These are phyloP conservation scores for Cetraspora pellucida DNA, from an alignment of 192 early-diverging fungal species.

Conservation along the genomic window DNA sequence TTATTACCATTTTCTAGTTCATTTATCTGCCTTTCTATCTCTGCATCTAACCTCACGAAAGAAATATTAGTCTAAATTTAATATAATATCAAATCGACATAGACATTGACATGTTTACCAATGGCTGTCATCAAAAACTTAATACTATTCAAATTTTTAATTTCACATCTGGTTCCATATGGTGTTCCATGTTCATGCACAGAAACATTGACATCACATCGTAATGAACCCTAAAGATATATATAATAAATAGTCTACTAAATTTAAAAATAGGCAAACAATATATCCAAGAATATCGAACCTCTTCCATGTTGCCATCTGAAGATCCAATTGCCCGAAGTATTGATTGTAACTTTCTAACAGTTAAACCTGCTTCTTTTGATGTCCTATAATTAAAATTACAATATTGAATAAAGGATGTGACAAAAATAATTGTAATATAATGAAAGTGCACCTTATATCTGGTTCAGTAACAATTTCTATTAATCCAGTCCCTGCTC, in stretches of 20 bases:
- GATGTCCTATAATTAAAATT: slow-evolving; percentile 51
- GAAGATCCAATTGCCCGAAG: slow-evolving; percentile 73
- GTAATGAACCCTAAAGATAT: slow-evolving; percentile 68
- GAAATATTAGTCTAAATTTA: background rate
- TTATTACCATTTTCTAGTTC: slow-evolving; percentile 54
- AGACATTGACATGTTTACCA: slow-evolving; percentile 40
- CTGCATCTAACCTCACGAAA: slow-evolving; percentile 60
- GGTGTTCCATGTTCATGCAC: slow-evolving; percentile 59
- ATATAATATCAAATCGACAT: background rate
- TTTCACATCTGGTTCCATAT: slow-evolving; percentile 70
- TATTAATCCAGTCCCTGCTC: slow-evolving; percentile 83
- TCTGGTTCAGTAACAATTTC: slow-evolving; percentile 93
- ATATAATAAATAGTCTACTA: background rate
- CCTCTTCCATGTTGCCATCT: slow-evolving; percentile 84
- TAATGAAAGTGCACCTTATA: slow-evolving; percentile 49
- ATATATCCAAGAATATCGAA: slow-evolving; percentile 26
- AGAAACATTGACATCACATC: slow-evolving; percentile 94
- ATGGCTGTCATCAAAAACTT: slow-evolving; percentile 69
- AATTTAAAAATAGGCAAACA: background rate
- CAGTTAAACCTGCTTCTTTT: slow-evolving; percentile 69
- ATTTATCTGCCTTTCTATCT: slow-evolving; percentile 74
- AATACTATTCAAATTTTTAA: slow-evolving; percentile 82
- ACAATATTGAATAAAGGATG: slow-evolving; percentile 5
- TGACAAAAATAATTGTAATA: background rate
- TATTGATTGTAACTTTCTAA: slow-evolving; percentile 78